These are phyloP conservation scores for Lodderomyces jiufengensis DNA, from an alignment of 1,139 yeast genomes.

Conservation along the genomic window DNA sequence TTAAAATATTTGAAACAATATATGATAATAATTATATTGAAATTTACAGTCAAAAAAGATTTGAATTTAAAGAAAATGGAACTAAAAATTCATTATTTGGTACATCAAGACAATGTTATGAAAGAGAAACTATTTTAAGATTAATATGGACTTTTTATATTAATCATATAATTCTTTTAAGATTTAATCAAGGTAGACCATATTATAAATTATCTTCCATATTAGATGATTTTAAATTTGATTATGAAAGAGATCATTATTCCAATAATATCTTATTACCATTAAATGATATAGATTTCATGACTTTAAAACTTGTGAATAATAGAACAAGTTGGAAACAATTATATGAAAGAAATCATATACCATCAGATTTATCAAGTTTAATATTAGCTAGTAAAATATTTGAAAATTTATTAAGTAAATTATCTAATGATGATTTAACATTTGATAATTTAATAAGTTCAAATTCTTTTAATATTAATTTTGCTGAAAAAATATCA, in stretches of 20 bases:
- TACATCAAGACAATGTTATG: conserved; percentile 32
- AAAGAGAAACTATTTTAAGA: conserved; percentile 35
- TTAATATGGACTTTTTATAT: conserved; percentile 43
- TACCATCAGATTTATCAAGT: conserved; percentile 11
- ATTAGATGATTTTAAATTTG: conserved; percentile 13
- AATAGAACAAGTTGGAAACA: conserved; percentile 13
- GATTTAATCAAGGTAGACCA: conserved; percentile 40
- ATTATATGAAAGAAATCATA: conserved; percentile 9
- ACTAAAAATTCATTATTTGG: conserved; percentile 11
- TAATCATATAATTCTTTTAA: conserved; percentile 25
- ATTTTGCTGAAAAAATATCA: conserved; percentile 8
- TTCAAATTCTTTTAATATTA: conserved; percentile 5
- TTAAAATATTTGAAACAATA: conserved; percentile 23
- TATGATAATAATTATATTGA: conserved; percentile 23
- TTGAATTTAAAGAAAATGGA: conserved; percentile 6
- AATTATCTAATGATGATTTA: conserved; percentile 21
- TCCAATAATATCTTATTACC: conserved; percentile 16
- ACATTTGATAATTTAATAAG: conserved; percentile 9
- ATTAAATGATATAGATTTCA: conserved; percentile 13
- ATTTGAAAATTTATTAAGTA: conserved; percentile 27
- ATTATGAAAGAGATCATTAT: conserved; percentile 15
- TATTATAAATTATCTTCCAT: conserved; percentile 20
- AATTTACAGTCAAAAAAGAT: conserved; percentile 14
- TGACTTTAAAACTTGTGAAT: conserved; percentile 8
- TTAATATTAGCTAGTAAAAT: conserved; percentile 21